Conservation (phyloP, 331 rosid species). For the Quercus phellos region DNA sequence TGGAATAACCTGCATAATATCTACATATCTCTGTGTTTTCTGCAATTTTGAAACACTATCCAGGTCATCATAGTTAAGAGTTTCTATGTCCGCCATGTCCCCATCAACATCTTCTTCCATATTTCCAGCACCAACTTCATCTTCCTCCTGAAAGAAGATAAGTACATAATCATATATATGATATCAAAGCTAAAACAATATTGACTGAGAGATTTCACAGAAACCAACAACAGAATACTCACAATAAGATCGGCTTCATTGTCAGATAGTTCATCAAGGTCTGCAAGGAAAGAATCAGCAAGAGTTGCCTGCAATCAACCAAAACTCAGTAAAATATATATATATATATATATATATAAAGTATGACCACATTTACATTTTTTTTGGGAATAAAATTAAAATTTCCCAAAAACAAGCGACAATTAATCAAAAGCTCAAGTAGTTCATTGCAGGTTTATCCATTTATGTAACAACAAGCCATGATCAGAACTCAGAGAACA, state of each 20-base stretch:
- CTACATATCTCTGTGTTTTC: conserved; percentile 69
- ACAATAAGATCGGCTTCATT: conserved; percentile 68
- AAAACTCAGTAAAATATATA: neutral
- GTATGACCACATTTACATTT: too few species aligned
- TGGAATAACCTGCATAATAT: conserved; percentile 62
- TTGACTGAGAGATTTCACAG: neutral
- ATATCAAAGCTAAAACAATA: neutral
- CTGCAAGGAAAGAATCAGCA: conserved; percentile 93
- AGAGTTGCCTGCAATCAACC: conserved; percentile 69
- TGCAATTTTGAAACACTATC: conserved; percentile 93
- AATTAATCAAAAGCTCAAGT: neutral
- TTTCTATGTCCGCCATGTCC: conserved; percentile 75
- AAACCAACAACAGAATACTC: conserved; percentile 11
- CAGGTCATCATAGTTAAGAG: conserved; percentile 79
- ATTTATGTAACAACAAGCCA: neutral
- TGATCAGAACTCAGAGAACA: neutral
- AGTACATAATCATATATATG: neutral
- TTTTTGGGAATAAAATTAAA: neutral
- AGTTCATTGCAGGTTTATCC: neutral
- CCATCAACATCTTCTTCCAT: conserved; percentile 97
- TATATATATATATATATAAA: too few species aligned
- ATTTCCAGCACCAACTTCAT: conserved; percentile 47
- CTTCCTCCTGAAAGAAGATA: conserved; percentile 43
- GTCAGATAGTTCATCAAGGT: conserved; percentile 93
- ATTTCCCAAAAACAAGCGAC: neutral